These are phyloP conservation scores for Leccinum variabile DNA, from an alignment of 1,284 basidiomycete genomes.

Conservation along the genomic window DNA sequence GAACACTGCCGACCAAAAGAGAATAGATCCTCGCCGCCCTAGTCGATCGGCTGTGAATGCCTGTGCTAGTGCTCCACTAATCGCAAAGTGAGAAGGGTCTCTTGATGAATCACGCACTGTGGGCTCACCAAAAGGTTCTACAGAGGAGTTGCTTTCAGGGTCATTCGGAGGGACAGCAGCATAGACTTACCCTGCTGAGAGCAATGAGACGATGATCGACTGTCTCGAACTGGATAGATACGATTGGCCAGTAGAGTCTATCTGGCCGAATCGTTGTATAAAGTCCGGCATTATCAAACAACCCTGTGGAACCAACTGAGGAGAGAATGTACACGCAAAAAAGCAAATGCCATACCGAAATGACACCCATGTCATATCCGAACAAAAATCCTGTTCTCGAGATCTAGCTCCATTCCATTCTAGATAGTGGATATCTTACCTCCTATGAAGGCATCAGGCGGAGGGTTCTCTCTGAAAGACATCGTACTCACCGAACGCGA, in stretches of 20 bases:
- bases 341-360: constrained; percentile 42
- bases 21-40: constrained; percentile 70
- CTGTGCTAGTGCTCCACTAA: constrained; percentile 67
- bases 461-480: constrained; percentile 19
- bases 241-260: constrained; percentile 48
- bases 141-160: neutral
- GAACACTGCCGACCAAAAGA: constrained; percentile 77
- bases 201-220: constrained; percentile 75
- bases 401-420: neutral
- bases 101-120: neutral
- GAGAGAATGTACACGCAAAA: neutral
- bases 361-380: constrained; percentile 73
- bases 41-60: constrained; percentile 76
- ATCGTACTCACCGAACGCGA: constrained; percentile 44
- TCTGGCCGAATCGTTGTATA: constrained; percentile 62
- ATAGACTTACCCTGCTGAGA: constrained; percentile 66
- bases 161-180: neutral
- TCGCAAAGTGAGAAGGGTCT: constrained; percentile 8
- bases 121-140: constrained; percentile 58
- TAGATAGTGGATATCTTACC: constrained; percentile 12
- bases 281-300: constrained; percentile 83
- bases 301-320: constrained; percentile 46
- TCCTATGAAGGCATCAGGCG: constrained; percentile 6
- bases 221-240: constrained; percentile 63
- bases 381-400: constrained; percentile 53